phyloP scores from a whole-genome alignment of 139 green algal species.

The Edaphochlamys debaryana region DNA sequence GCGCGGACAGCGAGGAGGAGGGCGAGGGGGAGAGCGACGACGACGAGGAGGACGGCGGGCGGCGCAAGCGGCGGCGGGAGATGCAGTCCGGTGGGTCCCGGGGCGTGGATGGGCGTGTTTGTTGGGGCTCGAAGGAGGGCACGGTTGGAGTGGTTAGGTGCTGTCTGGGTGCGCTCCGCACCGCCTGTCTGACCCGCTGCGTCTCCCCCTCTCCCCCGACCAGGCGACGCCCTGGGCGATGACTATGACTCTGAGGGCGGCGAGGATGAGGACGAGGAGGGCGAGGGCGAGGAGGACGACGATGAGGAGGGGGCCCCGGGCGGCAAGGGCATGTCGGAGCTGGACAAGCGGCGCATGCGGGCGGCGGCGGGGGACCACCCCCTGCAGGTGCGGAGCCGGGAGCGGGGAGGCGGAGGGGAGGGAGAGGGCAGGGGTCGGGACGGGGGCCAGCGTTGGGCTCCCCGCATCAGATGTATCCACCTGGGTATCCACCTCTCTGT shows the following conservation, averaged over 20 bases:
- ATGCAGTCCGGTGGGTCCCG: conserved; percentile 7
- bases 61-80: conserved; percentile 54
- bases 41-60: conserved; percentile 33
- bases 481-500: too few species aligned
- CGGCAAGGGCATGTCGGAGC: conserved; percentile 9
- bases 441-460: too few species aligned
- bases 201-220: neutral
- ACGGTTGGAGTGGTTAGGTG: conserved; percentile 48
- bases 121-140: neutral
- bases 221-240: conserved; percentile 67
- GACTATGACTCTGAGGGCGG: conserved; percentile 45
- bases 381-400: conserved; percentile 60
- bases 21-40: conserved; percentile 13
- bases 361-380: conserved; percentile 77
- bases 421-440: too few species aligned
- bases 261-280: conserved; percentile 54
- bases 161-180: too few species aligned
- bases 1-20: neutral
- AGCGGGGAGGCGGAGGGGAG: neutral
- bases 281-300: conserved; percentile 51
- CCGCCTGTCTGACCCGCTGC: too few species aligned
- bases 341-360: conserved; percentile 68
- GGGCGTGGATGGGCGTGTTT: neutral
- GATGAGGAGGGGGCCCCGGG: too few species aligned
- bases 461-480: too few species aligned